These are phyloP conservation scores for Acanthamoeba lugdunensis DNA, from an alignment of 208 protist species.

Conservation along the genomic window DNA sequence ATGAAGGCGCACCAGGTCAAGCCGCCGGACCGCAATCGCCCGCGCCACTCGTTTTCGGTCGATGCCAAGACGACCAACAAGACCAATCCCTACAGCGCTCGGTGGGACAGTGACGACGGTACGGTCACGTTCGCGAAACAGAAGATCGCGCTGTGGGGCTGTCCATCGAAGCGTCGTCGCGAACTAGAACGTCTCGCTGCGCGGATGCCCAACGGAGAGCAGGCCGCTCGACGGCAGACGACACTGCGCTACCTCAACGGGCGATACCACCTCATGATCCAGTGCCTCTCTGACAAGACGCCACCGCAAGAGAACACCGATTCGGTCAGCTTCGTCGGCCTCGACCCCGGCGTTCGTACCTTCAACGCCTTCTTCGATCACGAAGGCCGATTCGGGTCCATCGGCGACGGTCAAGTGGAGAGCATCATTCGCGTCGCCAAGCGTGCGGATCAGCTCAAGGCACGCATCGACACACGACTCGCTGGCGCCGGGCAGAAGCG, in stretches of 20 bases:
- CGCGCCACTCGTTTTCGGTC: not conserved
- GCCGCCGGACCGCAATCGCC: not conserved
- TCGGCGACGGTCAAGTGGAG: not conserved
- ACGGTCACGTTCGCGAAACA: not conserved
- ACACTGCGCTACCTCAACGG: conserved; percentile 3
- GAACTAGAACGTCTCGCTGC: not conserved
- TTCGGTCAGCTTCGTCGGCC: not conserved
- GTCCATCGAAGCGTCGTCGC: not conserved
- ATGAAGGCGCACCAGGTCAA: conserved; percentile 17
- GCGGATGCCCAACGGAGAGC: not conserved
- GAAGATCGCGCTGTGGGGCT: conserved; percentile 14
- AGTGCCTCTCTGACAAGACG: conserved; percentile 1
- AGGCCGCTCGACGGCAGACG: not conserved
- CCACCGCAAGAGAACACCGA: not conserved
- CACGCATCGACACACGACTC: not conserved
- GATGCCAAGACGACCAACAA: conserved; percentile 15
- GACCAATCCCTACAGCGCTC: conserved; percentile 17
- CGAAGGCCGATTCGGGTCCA: conserved; percentile 8
- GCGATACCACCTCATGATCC: conserved; percentile 9
- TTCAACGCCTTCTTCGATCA: not conserved
- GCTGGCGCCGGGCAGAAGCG: not conserved
- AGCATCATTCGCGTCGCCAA: not conserved
- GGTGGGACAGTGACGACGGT: not conserved
- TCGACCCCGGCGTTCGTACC: not conserved
- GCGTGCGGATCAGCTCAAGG: not conserved